These are phyloP conservation scores for Psilocybe azurescens DNA, from an alignment of 768 basidiomycete genomes.

Conservation along the genomic window DNA sequence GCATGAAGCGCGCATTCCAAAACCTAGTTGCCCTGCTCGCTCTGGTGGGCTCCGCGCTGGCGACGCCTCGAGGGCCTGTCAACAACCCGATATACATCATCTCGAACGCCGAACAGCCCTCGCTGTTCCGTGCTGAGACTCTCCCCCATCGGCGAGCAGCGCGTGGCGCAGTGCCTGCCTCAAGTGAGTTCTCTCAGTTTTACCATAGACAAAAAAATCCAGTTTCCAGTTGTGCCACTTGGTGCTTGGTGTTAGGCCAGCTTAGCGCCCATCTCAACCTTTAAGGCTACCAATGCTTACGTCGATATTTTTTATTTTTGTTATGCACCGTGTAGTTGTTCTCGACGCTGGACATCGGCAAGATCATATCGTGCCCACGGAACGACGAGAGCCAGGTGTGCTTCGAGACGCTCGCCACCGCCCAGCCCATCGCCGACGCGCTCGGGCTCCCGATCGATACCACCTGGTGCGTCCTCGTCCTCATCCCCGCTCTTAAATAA, in stretches of 20 bases:
- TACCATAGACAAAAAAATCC: too few species aligned
- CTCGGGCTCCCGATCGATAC: conserved; percentile 28
- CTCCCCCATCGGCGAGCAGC: conserved; percentile 25
- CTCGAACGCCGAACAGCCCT: conserved; percentile 31
- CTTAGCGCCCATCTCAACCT: too few species aligned
- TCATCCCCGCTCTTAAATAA: not conserved
- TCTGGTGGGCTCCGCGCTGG: conserved; percentile 1
- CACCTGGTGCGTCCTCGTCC: conserved; percentile 22
- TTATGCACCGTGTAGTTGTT: conserved; percentile 15
- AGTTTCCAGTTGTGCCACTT: too few species aligned
- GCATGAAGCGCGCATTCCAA: not conserved
- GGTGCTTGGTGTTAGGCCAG: too few species aligned
- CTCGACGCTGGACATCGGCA: conserved; percentile 29
- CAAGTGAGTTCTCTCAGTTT: conserved; percentile 14
- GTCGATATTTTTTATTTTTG: not conserved
- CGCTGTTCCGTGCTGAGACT: conserved; percentile 28
- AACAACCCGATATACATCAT: conserved; percentile 29
- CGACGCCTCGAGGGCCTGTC: not conserved
- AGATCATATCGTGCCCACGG: conserved; percentile 29
- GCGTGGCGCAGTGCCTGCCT: conserved; percentile 28
- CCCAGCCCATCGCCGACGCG: conserved; percentile 28
- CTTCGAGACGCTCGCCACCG: conserved; percentile 26
- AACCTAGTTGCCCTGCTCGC: not conserved
- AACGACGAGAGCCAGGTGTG: conserved; percentile 28
- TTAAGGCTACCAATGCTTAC: too few species aligned